Evolutionary conservation across 148 eudicot species (phyloP).

Genomic region (Rhododendron mucronatum): DNA sequence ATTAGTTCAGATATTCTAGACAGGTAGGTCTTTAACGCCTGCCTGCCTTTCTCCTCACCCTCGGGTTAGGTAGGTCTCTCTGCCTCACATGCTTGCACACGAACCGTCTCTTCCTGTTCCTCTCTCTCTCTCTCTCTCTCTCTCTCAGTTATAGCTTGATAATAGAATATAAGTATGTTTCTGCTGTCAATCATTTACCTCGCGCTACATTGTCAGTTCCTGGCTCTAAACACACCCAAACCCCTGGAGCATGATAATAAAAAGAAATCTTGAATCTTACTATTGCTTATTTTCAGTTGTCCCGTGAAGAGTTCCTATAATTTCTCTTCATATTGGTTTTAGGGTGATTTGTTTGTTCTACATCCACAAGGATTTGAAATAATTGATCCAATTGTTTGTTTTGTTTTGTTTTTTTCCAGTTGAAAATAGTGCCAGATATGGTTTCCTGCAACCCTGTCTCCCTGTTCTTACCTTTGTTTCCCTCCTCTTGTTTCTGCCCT

Average conservation of each 20-base stretch:
- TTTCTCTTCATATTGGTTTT: neutral
- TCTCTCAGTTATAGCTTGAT: too few species aligned
- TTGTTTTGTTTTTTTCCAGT: neutral
- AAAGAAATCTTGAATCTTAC: neutral
- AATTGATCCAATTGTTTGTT: neutral
- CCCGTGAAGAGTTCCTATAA: neutral
- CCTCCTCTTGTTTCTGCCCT: neutral
- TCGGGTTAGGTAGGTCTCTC: neutral
- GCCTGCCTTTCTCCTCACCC: neutral
- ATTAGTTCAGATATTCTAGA: neutral
- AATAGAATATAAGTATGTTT: neutral
- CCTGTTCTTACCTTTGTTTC: neutral
- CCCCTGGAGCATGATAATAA: neutral
- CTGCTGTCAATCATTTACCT: neutral
- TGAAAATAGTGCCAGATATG: neutral
- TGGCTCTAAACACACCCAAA: neutral
- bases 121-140: too few species aligned
- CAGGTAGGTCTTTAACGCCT: neutral
- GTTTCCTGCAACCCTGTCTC: neutral
- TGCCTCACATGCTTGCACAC: neutral
- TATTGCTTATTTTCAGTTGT: neutral
- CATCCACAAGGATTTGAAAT: neutral
- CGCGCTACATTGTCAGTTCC: neutral
- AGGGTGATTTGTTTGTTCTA: neutral
- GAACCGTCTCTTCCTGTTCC: neutral